Percentiles rank a stretch among this genome's conserved stretches.
Evolutionary conservation across 2,329 filamentous ascomycete genomes (phyloP).

Genomic region (Akanthomyces uredinophilus): DNA sequence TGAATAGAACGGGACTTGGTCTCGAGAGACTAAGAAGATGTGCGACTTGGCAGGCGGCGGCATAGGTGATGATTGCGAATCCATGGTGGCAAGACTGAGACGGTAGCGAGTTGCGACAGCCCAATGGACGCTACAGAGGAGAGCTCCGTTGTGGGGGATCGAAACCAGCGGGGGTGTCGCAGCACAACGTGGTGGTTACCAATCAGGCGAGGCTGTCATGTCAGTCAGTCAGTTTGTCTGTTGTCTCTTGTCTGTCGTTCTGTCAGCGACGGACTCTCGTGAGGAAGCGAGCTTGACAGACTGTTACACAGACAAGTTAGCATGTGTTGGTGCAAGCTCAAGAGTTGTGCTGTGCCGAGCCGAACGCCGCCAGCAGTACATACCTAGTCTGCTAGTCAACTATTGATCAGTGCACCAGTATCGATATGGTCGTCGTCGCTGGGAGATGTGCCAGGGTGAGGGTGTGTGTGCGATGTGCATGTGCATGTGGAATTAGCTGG

Average conservation of each 20-base stretch:
- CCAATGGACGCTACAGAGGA: conserved; percentile 3
- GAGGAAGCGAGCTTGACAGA: neutral
- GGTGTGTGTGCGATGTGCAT: conserved; percentile 10
- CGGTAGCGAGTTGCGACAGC: neutral
- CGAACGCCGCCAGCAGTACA: neutral
- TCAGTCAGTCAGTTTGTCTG: no score
- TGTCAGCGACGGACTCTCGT: neutral
- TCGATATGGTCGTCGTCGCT: conserved; percentile 1
- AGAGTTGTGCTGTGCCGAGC: conserved; percentile 8
- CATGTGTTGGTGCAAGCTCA: conserved; percentile 12
- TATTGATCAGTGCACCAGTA: conserved; percentile 1
- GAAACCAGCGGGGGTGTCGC: conserved; percentile 10
- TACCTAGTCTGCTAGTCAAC: neutral
- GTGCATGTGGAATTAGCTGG: conserved; percentile 1
- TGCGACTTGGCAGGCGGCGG: neutral
- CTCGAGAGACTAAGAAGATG: conserved; percentile 11
- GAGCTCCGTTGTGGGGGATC: conserved; percentile 16
- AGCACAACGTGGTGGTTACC: neutral
- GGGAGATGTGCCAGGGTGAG: conserved; percentile 9
- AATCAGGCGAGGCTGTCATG: neutral
- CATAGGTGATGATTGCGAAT: neutral
- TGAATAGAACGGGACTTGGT: neutral
- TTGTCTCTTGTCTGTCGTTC: no score
- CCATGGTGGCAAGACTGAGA: conserved; percentile 12
- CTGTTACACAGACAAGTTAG: neutral